Evolutionary conservation across 202 grass and related monocot genomes (phyloP).

Genomic region (Dendrocalamus latiflorus): DNA sequence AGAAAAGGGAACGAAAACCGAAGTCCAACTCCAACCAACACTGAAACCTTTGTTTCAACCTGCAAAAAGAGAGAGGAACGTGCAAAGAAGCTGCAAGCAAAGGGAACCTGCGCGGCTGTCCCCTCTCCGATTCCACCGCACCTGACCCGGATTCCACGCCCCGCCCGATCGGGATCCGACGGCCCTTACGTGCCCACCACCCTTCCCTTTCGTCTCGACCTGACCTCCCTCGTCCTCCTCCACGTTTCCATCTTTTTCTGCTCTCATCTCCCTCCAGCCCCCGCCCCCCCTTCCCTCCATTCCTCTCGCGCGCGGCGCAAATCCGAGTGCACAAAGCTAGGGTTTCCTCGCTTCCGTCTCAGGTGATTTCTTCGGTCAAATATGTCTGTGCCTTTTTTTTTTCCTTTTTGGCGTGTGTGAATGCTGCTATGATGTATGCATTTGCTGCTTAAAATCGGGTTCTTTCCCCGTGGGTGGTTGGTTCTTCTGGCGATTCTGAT

Average conservation of each 20-base stretch:
- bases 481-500: background rate
- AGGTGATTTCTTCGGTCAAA: background rate
- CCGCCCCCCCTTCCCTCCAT: background rate
- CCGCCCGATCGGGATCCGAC: conserved; percentile 25
- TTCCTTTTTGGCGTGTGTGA: background rate
- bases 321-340: background rate
- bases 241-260: background rate
- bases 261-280: background rate
- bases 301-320: background rate
- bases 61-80: background rate
- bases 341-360: background rate
- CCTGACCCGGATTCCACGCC: background rate
- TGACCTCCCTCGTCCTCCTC: background rate
- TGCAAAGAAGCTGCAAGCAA: background rate
- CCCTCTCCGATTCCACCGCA: too few species aligned
- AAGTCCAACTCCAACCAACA: background rate
- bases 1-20: background rate
- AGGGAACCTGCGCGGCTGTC: too few species aligned
- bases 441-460: background rate
- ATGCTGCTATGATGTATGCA: conserved; percentile 2
- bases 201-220: background rate
- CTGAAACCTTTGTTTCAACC: background rate
- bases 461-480: background rate
- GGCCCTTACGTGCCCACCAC: background rate
- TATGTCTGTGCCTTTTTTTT: too few species aligned